phyloP scores from a whole-genome alignment of 2,329 filamentous ascomycete genomes.

The Pyrenophora tritici-repentis region DNA sequence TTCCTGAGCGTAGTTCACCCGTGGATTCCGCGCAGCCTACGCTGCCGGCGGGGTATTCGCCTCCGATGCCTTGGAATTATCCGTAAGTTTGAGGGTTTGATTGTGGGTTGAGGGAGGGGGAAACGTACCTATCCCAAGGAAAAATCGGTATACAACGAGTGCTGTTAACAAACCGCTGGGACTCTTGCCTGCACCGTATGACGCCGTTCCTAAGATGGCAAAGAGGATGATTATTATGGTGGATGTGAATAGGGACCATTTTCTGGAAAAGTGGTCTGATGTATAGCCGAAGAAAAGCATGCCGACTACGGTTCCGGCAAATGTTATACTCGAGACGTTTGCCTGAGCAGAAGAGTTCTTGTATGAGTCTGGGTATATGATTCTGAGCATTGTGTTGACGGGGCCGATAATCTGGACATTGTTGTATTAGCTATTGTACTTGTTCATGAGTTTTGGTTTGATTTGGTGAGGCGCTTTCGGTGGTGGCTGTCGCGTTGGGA shows the following conservation, averaged over 20 bases:
- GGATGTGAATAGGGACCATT: constrained; percentile 77
- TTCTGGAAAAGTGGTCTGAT: constrained; percentile 83
- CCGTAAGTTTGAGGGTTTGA: neutral
- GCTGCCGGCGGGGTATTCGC: constrained; percentile 81
- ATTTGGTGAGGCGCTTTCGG: constrained; percentile 5
- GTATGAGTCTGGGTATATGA: constrained; percentile 73
- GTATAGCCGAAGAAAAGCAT: constrained; percentile 81
- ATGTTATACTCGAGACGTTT: constrained; percentile 81
- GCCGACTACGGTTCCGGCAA: constrained; percentile 83
- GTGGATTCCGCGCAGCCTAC: constrained; percentile 85
- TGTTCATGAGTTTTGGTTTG: neutral
- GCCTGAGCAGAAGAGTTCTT: constrained; percentile 68
- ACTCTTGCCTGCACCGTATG: constrained; percentile 74
- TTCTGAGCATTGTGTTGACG: constrained; percentile 75
- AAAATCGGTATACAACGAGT: constrained; percentile 82
- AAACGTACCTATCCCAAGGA: constrained; percentile 60
- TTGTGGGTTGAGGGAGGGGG: too few relatives aligned
- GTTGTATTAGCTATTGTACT: neutral
- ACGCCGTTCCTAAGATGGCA: constrained; percentile 75
- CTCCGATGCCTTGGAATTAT: constrained; percentile 63
- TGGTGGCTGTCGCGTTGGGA: constrained; percentile 6
- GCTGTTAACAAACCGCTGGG: constrained; percentile 74
- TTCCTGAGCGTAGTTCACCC: constrained; percentile 77
- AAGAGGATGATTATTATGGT: constrained; percentile 86
- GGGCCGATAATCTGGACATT: constrained; percentile 75